Evolutionary conservation across 108 stramenopile genomes (phyloP), one percentile per base, ranked within the genome.

Genomic region (Cyclotella distinguenda): DNA sequence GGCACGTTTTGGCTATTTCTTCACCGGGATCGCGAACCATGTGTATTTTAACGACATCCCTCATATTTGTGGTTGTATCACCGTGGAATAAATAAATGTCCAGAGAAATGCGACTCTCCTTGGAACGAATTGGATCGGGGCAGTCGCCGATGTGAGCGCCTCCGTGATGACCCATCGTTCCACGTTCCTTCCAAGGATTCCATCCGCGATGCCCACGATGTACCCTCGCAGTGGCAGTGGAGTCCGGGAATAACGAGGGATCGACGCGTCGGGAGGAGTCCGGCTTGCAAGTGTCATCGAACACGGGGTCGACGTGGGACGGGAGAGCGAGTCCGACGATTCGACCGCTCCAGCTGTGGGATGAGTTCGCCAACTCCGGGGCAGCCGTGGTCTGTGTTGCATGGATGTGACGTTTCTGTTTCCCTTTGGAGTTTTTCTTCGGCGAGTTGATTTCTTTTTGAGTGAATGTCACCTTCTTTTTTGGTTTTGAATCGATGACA

Each of bases 11-110:
- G 19, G 30, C 21, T 8, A 62, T 50, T 1, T 12, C 23, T 63
- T 79, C 78, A 10, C 26, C n/a, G 12, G 78, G 47, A 56, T 63
- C 47, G 9, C 78, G 58, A 23, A 54, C 60, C 72, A 79, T 74
- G 36, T 61, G 78, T 30, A 79, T 65, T 15, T 50, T 48, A n/a
- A 51, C 6, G 8, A 16, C 25, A 6, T 51, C 6, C 8, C 25
- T 22, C 26, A 15, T 9, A 6, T 8, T 27, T 23, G 6, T 51
- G 50, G 21, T 34, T 50, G 36, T 12, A 30, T 30, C 28, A 39
- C 36, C 27, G 34, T 57, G 23, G 47, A 26, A 52, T 32, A 60
- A 34, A 40, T 63, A 53, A 33, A 63, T 48, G 61, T 70, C 68
- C 13, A 66, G 51, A 26, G 38, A 40, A 16, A 66, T 42, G 32